phyloP scores from a whole-genome alignment of 2,329 filamentous ascomycete genomes.

The Periconia sp. region DNA sequence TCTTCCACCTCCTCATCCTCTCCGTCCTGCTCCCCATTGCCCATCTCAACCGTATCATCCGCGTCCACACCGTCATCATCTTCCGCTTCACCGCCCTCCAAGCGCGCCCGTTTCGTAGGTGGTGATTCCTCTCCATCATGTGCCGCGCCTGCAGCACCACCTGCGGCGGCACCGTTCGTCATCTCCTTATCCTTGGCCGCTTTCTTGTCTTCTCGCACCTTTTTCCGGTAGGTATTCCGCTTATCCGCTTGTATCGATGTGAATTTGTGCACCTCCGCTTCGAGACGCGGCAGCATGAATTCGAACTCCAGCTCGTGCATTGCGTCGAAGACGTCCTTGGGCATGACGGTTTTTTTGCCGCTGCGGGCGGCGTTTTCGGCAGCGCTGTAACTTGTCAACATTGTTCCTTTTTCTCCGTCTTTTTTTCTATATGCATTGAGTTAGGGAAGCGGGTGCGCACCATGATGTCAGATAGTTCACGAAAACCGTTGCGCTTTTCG shows the following conservation, averaged over 20 bases:
- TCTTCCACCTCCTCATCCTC: conserved; percentile 55
- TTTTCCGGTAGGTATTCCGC: conserved; percentile 71
- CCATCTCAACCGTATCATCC: conserved; percentile 47
- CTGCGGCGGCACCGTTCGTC: conserved; percentile 14
- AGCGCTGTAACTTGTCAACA: conserved; percentile 55
- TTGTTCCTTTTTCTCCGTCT: background rate
- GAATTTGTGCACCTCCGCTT: conserved; percentile 78
- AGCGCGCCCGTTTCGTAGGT: conserved; percentile 53
- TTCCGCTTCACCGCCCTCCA: conserved; percentile 42
- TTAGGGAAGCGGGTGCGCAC: conserved; percentile 52
- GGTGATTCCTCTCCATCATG: conserved; percentile 48
- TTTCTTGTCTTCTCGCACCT: conserved; percentile 66
- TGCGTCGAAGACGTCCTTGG: conserved; percentile 74
- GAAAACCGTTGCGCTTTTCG: conserved; percentile 80
- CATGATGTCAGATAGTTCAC: conserved; percentile 76
- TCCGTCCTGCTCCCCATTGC: conserved; percentile 46
- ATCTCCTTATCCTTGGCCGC: conserved; percentile 20
- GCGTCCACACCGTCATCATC: conserved; percentile 35
- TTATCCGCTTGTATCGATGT: conserved; percentile 73
- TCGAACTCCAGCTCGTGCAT: conserved; percentile 76
- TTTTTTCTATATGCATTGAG: background rate
- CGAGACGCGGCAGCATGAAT: conserved; percentile 69
- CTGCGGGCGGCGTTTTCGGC: conserved; percentile 68
- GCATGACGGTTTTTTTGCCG: conserved; percentile 78
- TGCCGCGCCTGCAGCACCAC: conserved; percentile 3